Conservation (phyloP, 1,284 basidiomycete species). For the Microstroma glucosiphilum region DNA sequence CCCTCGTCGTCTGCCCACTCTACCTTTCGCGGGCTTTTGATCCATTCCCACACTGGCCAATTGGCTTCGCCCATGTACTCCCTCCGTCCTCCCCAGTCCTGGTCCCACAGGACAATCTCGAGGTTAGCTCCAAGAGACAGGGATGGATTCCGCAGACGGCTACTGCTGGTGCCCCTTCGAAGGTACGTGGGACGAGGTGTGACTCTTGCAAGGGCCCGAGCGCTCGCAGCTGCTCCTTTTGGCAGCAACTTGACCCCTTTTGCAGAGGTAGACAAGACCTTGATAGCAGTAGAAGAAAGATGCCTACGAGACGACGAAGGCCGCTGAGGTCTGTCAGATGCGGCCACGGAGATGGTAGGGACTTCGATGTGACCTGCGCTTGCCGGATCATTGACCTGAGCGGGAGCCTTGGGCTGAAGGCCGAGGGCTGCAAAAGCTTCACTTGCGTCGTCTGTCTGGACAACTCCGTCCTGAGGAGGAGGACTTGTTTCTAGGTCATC, state of each 20-base stretch:
- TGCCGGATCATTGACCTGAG: neutral
- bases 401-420: neutral
- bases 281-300: slow-evolving; percentile 26
- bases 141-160: neutral
- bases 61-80: slow-evolving; percentile 87
- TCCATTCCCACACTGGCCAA: slow-evolving; percentile 74
- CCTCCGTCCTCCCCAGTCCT: slow-evolving; percentile 62
- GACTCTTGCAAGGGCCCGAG: slow-evolving; percentile 28
- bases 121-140: slow-evolving; percentile 47
- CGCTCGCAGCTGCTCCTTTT: slow-evolving; percentile 27
- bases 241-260: slow-evolving; percentile 3
- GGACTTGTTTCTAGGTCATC: slow-evolving; percentile 3
- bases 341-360: neutral
- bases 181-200: slow-evolving; percentile 35
- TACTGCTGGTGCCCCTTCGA: neutral
- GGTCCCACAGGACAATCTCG: slow-evolving; percentile 88
- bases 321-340: neutral
- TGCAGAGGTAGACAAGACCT: slow-evolving; percentile 21
- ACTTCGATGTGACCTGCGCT: neutral
- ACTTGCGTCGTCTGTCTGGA: neutral
- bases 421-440: neutral
- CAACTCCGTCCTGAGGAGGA: neutral
- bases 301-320: slow-evolving; percentile 8
- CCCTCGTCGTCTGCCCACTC: slow-evolving; percentile 19
- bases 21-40: slow-evolving; percentile 49